phyloP scores from a whole-genome alignment of 1,284 basidiomycete species.

The Apiotrichum montevideense region DNA sequence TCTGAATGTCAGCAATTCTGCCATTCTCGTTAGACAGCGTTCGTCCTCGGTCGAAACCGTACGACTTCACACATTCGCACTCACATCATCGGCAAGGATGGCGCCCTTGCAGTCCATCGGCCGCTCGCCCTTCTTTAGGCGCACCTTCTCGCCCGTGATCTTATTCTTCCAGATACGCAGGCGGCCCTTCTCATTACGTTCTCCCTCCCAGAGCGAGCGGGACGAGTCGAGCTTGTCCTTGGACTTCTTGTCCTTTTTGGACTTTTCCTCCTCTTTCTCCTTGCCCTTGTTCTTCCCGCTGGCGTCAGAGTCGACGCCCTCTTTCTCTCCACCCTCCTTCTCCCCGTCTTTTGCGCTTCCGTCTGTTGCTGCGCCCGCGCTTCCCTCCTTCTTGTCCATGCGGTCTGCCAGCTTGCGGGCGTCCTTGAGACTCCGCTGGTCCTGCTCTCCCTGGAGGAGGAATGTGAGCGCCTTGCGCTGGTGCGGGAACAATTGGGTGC shows the following conservation, averaged over 20 bases:
- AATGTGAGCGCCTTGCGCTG: slow-evolving; percentile 98
- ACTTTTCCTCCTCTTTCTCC: neutral
- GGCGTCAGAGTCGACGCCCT: neutral
- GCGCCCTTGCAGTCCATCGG: slow-evolving; percentile 78
- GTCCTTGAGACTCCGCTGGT: slow-evolving; percentile 36
- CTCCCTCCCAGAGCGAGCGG: slow-evolving; percentile 40
- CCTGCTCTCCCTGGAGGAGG: slow-evolving; percentile 78
- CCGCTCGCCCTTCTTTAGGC: slow-evolving; percentile 48
- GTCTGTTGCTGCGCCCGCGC: neutral
- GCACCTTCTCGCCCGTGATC: slow-evolving; percentile 72
- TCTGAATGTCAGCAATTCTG: slow-evolving; percentile 42
- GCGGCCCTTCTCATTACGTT: slow-evolving; percentile 52
- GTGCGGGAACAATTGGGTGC: slow-evolving; percentile 88
- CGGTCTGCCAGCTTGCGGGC: slow-evolving; percentile 34
- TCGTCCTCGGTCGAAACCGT: too few relatives aligned
- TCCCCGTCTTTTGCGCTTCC: neutral
- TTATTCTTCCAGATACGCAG: slow-evolving; percentile 68
- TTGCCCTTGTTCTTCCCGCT: slow-evolving; percentile 3
- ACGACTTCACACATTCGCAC: slow-evolving; percentile 34
- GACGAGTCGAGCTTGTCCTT: slow-evolving; percentile 23
- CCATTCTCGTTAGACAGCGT: neutral
- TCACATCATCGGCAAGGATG: slow-evolving; percentile 83
- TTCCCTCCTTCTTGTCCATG: slow-evolving; percentile 17
- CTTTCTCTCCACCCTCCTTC: neutral
- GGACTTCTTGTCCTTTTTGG: slow-evolving; percentile 13